Conservation (phyloP, 2,329 filamentous ascomycete species). For the Xylariaceae sp. region DNA sequence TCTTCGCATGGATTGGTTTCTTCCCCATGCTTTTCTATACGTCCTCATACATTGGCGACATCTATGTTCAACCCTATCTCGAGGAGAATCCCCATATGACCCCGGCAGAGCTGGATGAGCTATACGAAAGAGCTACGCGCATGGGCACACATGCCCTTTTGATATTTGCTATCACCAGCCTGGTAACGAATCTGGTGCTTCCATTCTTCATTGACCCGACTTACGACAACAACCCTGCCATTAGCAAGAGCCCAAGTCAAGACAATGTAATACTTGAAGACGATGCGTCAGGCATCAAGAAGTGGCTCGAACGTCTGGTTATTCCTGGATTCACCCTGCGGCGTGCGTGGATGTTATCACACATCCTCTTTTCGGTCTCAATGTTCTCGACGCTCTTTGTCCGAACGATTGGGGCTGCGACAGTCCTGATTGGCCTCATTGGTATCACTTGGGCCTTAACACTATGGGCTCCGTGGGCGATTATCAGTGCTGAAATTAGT, state of each 20-base stretch:
- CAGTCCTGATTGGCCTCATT: conserved; percentile 77
- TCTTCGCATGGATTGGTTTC: conserved; percentile 93
- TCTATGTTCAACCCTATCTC: conserved; percentile 86
- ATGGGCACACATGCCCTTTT: conserved; percentile 89
- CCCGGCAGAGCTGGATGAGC: conserved; percentile 74
- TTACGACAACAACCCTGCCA: conserved; percentile 61
- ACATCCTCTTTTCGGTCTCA: conserved; percentile 80
- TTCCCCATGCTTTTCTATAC: conserved; percentile 97
- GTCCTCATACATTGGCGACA: conserved; percentile 90
- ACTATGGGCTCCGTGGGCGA: conserved; percentile 93
- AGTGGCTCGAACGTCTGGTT: conserved; percentile 66
- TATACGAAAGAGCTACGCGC: conserved; percentile 86
- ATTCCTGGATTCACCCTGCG: conserved; percentile 87
- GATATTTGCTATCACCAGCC: conserved; percentile 84
- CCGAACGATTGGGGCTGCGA: conserved; percentile 72
- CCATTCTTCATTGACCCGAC: conserved; percentile 87
- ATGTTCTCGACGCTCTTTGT: conserved; percentile 88
- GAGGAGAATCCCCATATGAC: conserved; percentile 79
- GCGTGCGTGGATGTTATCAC: conserved; percentile 83
- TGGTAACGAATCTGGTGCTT: conserved; percentile 80
- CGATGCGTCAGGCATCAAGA: conserved; percentile 46
- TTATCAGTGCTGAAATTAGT: conserved; percentile 92
- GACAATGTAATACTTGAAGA: conserved; percentile 36
- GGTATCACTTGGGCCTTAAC: conserved; percentile 93
- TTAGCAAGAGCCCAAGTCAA: conserved; percentile 41